Evolutionary conservation across 306 rosid genomes (phyloP), one percentile per base, ranked within the genome.

Genomic region (Gynostemma pentaphyllum): DNA sequence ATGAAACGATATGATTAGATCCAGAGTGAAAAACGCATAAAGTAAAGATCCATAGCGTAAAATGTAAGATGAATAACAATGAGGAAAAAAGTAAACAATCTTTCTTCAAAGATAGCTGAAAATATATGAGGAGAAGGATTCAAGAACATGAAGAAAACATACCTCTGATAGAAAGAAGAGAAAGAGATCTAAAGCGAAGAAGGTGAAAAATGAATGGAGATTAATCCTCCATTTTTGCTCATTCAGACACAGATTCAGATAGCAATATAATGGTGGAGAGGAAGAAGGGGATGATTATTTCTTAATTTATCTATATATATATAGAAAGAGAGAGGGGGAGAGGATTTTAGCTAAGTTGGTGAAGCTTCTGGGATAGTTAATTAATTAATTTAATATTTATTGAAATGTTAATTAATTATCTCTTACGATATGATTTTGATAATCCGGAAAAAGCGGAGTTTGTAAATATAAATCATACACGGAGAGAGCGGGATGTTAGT

Each of bases 171-270:
- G 34, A 13, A 40, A n/a, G n/a, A n/a, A n/a, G n/a, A n/a, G n/a
- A n/a, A n/a, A n/a, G 34, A 60, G 66, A 60, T 60, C 66, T 60
- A 60, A 42, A 12, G 66, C 24, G 45, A 39, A 13, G 49, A 22
- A 39, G 7, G 12, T 19, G 11, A 22, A 7, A 14, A 22, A 22
- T n/a, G n/a, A 12, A 5, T 60, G 0, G 32, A 23, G 37, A 40
- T 48, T 60, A 60, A 37, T 60, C 66, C 66, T 5, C 66, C 66
- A 60, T 60, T 60, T 37, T 23, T 13, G n/a, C 4, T 14, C 45
- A 7, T 14, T 14, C 18, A 12, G 22, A 52, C 37, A 60, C 46
- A 40, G 16, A 32, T 3, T 2, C 5, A 32, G 48, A 60, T 12
- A 32, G 66, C 37, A 39, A 60, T 60, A 48, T 14, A 60, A 40